Base-by-base conservation (phyloP, 306 rosid species). In the Hippophae gyantsensis region DNA sequence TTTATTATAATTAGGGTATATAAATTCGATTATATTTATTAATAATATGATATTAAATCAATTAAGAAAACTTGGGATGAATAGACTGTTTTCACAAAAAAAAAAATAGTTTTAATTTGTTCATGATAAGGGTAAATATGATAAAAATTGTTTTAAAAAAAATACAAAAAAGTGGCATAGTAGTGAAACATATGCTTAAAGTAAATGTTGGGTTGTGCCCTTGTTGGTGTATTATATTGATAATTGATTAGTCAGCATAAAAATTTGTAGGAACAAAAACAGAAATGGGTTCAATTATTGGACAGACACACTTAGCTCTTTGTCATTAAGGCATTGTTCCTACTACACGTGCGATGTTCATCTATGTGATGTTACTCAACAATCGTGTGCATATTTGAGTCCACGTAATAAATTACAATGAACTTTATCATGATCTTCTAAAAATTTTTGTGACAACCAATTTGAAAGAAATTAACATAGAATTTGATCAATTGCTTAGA, bases 261-360 rank as follows among this genome's bases (percentile, higher is more conserved):
- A 25, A 70, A 62, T 51, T 23, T 64, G 74, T 68, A 60, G 68
- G 61, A 42, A 54, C 64, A 65, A 75, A 82, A 74, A 63, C 66
- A 66, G 58, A 68, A 43, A 42, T 43, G 47, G 49, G 73, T 61
- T 66, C 78, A 79, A 76, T 81, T 75, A 75, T 80, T 75, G 65
- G 86, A 74, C 43, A 70, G 68, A 65, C 56, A 72, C 75, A 13
- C 42, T 48, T 61, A 69, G 67, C 61, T 74, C 70, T 74, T 74
- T 54, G 58, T 54, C 62, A 71, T 49, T 62, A 53, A 54, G 68
- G 61, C 59, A 32, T 18, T 42, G 58, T 9, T 62, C 46, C 52
- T 63, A 64, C 68, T 54, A 60, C 62, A 52, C 58, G 60, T 69
- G 45, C 44, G 64, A 26, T 52, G 18, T 50, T 58, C 40, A 49